phyloP scores from a whole-genome alignment of 2,329 filamentous ascomycete genomes.

The Fusarium sp. region DNA sequence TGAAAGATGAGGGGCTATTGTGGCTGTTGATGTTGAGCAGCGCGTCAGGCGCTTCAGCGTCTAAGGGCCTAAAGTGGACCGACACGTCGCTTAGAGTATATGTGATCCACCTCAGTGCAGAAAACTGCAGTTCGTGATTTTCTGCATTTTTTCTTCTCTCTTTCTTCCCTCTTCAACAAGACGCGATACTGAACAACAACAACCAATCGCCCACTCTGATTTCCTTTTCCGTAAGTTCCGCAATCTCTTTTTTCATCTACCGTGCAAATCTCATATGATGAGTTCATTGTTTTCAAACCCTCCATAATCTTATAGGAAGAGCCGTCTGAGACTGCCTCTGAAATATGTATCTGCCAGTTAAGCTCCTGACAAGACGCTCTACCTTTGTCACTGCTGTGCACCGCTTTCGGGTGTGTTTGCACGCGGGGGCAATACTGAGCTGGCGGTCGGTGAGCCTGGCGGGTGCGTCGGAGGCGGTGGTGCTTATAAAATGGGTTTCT shows the following conservation, averaged over 20 bases:
- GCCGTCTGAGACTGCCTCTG: slow-evolving; percentile 59
- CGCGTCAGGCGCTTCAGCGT: slow-evolving; percentile 32
- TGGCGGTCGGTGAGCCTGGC: slow-evolving; percentile 45
- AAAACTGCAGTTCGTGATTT: slow-evolving; percentile 35
- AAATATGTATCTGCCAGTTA: slow-evolving; percentile 39
- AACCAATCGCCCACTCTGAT: background rate
- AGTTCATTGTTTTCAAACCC: slow-evolving; percentile 56
- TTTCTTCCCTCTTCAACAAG: slow-evolving; percentile 21
- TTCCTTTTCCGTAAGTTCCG: slow-evolving; percentile 20
- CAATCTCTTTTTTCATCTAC: background rate
- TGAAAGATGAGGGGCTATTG: slow-evolving; percentile 1
- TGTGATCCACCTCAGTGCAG: slow-evolving; percentile 26
- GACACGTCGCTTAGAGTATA: slow-evolving; percentile 28
- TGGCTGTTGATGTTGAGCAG: background rate
- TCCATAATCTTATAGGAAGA: slow-evolving; percentile 57
- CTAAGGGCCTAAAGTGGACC: slow-evolving; percentile 15
- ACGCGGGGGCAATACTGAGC: slow-evolving; percentile 45
- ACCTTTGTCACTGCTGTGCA: slow-evolving; percentile 35
- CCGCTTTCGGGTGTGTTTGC: slow-evolving; percentile 51
- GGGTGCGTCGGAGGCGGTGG: slow-evolving; percentile 54
- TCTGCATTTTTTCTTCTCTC: slow-evolving; percentile 41
- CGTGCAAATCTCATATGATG: slow-evolving; percentile 54
- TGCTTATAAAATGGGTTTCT: slow-evolving; percentile 62
- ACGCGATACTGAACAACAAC: background rate
- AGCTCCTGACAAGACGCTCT: slow-evolving; percentile 39